Evolutionary conservation across 257 asterid species (phyloP).

Genomic region (Striga asiatica): DNA sequence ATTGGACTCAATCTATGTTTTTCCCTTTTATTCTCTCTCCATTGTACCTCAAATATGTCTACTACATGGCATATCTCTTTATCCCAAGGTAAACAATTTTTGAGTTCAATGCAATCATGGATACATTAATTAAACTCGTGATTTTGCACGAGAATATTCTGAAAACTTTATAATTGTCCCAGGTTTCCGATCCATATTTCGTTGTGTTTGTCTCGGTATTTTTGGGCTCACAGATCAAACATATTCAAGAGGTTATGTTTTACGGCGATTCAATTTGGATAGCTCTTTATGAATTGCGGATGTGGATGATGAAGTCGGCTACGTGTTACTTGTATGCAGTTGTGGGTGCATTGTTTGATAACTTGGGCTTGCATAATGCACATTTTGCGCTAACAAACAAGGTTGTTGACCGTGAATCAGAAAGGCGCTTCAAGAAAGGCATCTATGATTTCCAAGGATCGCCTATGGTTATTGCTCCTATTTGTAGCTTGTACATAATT

Average conservation of each 20-base stretch:
- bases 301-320: slow-evolving; percentile 46
- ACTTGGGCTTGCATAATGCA: slow-evolving; percentile 32
- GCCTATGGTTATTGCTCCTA: slow-evolving; percentile 27
- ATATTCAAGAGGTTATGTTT: slow-evolving; percentile 37
- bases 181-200: slow-evolving; percentile 43
- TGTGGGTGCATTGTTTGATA: slow-evolving; percentile 27
- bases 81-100: slow-evolving; percentile 25
- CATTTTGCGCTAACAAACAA: slow-evolving; percentile 45
- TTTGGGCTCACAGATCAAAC: slow-evolving; percentile 29
- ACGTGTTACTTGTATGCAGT: slow-evolving; percentile 42
- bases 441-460: slow-evolving; percentile 41
- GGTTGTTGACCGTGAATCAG: slow-evolving; percentile 32
- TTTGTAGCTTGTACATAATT: slow-evolving; percentile 30
- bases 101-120: no score
- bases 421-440: slow-evolving; percentile 25
- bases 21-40: slow-evolving; percentile 22
- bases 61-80: slow-evolving; percentile 20
- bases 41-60: slow-evolving; percentile 32
- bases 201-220: slow-evolving; percentile 26
- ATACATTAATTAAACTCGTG: no score
- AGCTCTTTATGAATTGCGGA: slow-evolving; percentile 39
- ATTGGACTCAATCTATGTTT: slow-evolving; percentile 14
- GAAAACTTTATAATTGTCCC: slow-evolving; percentile 11
- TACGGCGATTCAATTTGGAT: slow-evolving; percentile 34
- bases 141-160: no score